Conservation (phyloP, 148 eudicot species). For the Vaccinium myrtillus region DNA sequence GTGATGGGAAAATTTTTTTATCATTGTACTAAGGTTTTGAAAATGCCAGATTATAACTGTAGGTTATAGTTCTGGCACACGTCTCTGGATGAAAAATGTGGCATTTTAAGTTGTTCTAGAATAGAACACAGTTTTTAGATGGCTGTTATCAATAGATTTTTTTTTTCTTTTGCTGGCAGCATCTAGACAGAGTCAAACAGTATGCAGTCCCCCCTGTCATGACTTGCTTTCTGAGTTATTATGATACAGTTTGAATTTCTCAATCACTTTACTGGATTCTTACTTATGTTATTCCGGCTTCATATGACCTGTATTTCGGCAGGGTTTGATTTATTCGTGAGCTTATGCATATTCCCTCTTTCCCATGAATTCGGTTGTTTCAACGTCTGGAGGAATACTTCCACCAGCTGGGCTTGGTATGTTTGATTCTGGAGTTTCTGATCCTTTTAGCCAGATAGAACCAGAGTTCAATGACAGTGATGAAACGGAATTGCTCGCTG, state of each 20-base stretch:
- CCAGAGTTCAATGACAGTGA: constrained; percentile 45
- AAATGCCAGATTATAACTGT: not conserved
- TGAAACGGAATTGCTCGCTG: constrained; percentile 64
- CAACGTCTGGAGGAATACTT: constrained; percentile 52
- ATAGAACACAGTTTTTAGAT: not conserved
- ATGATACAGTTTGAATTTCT: not conserved
- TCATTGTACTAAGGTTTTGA: not conserved
- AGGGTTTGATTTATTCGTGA: constrained; percentile 25
- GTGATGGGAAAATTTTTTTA: not conserved
- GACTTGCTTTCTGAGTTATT: not conserved
- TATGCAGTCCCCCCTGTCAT: not conserved
- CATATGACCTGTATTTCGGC: constrained; percentile 1
- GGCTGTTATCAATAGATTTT: not conserved
- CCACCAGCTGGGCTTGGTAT: constrained; percentile 43
- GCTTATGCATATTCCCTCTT: constrained; percentile 27
- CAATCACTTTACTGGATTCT: not conserved
- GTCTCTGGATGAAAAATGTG: not conserved
- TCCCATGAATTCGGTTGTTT: constrained; percentile 57
- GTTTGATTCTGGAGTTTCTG: constrained; percentile 41
- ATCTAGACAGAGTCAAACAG: not conserved
- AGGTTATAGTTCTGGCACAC: not conserved
- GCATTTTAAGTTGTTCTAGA: not conserved
- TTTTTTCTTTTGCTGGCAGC: not conserved
- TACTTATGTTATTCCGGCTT: not conserved
- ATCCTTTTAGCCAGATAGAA: constrained; percentile 40